Conservation (phyloP, 345 rosid genomes). For the Iberis pinnata region DNA sequence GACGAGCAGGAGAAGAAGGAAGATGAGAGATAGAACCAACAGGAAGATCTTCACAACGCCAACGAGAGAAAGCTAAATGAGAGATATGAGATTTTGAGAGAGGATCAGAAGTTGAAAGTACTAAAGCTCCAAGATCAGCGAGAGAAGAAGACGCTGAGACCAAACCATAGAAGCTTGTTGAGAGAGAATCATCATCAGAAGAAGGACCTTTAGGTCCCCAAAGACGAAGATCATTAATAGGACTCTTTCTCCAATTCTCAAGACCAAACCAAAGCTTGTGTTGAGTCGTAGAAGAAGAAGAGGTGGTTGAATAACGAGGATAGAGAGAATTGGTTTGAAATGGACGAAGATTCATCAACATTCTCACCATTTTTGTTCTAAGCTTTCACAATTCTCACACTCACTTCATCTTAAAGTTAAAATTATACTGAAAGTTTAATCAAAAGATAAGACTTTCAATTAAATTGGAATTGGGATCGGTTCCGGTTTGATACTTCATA, state of each 20-base stretch:
- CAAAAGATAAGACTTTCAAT: too few species aligned
- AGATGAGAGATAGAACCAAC: slow-evolving; percentile 44
- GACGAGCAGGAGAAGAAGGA: slow-evolving; percentile 73
- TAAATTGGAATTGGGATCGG: too few species aligned
- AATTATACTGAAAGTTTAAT: too few species aligned
- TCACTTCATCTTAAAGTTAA: too few species aligned
- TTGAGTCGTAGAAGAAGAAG: slow-evolving; percentile 26
- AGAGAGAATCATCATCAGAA: neutral
- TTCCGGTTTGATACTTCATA: too few species aligned
- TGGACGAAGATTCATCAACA: slow-evolving; percentile 21
- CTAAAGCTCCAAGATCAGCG: slow-evolving; percentile 78
- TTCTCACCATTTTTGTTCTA: too few species aligned
- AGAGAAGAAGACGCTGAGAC: slow-evolving; percentile 60
- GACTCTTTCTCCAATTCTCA: slow-evolving; percentile 53
- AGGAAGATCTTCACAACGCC: slow-evolving; percentile 56
- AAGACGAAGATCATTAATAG: slow-evolving; percentile 52
- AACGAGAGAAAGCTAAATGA: slow-evolving; percentile 69
- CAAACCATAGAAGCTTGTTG: neutral
- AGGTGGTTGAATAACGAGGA: slow-evolving; percentile 12
- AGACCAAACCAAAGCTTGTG: slow-evolving; percentile 64
- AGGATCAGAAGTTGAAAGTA: slow-evolving; percentile 69
- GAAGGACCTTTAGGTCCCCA: slow-evolving; percentile 82
- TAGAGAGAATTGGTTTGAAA: neutral
- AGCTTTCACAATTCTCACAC: too few species aligned
- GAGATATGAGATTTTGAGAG: slow-evolving; percentile 57